phyloP scores from a whole-genome alignment of 495 filamentous ascomycete genomes.

The Podospora pseudopauciseta region DNA sequence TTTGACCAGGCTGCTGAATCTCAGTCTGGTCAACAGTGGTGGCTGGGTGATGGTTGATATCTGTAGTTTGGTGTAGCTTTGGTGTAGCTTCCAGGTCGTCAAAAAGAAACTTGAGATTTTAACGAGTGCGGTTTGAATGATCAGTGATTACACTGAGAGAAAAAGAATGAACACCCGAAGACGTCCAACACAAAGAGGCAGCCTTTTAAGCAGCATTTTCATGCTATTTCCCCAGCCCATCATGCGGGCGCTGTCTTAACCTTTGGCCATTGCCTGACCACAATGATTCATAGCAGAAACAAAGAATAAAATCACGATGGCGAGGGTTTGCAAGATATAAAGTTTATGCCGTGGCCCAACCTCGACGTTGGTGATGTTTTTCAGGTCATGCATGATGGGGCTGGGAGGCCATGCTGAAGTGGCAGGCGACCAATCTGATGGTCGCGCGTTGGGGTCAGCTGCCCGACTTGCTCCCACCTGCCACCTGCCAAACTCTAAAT shows the following conservation, averaged over 20 bases:
- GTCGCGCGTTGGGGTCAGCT: background rate
- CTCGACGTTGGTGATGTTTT: slow-evolving; percentile 1
- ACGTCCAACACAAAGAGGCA: background rate
- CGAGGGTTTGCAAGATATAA: slow-evolving; percentile 1
- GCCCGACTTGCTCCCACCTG: background rate
- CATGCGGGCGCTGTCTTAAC: background rate
- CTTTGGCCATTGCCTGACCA: background rate
- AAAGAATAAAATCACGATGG: background rate
- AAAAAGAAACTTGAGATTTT: background rate
- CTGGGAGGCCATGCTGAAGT: background rate
- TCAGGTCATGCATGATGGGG: slow-evolving; percentile 4
- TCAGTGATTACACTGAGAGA: background rate
- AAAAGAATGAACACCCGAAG: background rate
- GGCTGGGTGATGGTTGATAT: background rate
- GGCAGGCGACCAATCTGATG: slow-evolving; percentile 3
- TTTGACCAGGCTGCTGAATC: background rate
- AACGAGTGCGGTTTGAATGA: background rate
- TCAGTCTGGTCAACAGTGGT: background rate
- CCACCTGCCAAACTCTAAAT: background rate
- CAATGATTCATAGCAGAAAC: background rate
- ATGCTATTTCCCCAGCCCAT: background rate
- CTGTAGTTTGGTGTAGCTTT: background rate
- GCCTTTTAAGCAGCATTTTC: background rate
- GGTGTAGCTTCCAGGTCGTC: background rate
- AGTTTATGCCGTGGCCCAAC: background rate